Evolutionary conservation across 257 asterid genomes (phyloP), one percentile per base, ranked within the genome.

Genomic region (Solanum sparsipilum): DNA sequence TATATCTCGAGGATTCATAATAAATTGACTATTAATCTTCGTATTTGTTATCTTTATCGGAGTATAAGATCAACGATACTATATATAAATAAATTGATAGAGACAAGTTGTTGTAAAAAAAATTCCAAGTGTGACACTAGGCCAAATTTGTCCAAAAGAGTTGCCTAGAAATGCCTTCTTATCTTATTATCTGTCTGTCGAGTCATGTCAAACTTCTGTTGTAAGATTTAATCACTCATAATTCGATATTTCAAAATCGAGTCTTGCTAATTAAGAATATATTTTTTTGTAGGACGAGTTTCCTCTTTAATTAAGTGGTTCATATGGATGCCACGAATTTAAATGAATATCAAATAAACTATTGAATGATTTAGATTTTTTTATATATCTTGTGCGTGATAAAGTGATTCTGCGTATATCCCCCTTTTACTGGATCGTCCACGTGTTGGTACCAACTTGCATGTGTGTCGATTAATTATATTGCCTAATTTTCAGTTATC

Each of bases 391-490:
- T 16, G 3, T 16, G 35, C 9, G 32, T 10, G 18, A 31, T 12
- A 68, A 12, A 35, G 52, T 65, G 86, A 46, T 73, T 81, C 70
- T 67, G 46, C 1, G 31, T n/a, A 65, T n/a, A 3, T 21, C 5
- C 39, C 9, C 38, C 25, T 31, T 48, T 27, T 65, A 63, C 32
- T n/a, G 79, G 9, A 78, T 78, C 9, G 34, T 52, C 41, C 46
- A 32, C 27, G 18, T 21, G 21, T 88, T 35, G 89, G 5, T 74
- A 9, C 3, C 0, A 0, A 8, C 3, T 39, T 83, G 29, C 89
- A 91, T 84, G 87, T 73, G 94, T 92, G 94, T 93, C 93, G 89
- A 89, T 90, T 91, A 88, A 90, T 90, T 85, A 92, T 86, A 89
- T 39, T 88, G 92, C 93, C 93, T 88, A 90, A 91, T 87, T 87